phyloP scores from a whole-genome alignment of 2,329 filamentous ascomycete species.

The Nemania sp. region DNA sequence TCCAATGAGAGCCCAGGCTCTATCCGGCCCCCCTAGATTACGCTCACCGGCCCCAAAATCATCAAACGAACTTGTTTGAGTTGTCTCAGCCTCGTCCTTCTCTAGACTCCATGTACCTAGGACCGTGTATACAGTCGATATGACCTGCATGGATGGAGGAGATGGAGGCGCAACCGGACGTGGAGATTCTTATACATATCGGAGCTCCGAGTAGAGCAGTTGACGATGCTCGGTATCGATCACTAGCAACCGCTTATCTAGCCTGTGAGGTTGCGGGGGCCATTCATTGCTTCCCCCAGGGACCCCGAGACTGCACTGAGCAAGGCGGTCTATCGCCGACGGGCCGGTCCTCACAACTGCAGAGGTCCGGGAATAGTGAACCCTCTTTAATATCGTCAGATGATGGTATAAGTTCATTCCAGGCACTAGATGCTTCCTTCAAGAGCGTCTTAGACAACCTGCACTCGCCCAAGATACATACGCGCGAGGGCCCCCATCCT shows the following conservation, averaged over 20 bases:
- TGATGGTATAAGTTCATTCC: slow-evolving; percentile 23
- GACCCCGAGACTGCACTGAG: background rate
- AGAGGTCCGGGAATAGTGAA: slow-evolving; percentile 12
- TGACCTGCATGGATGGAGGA: slow-evolving; percentile 35
- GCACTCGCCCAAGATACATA: slow-evolving; percentile 39
- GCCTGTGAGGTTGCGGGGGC: slow-evolving; percentile 42
- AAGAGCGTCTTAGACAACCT: slow-evolving; percentile 49
- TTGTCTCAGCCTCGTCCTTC: background rate
- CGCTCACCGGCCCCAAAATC: background rate
- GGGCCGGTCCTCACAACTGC: background rate
- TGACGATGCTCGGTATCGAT: slow-evolving; percentile 54
- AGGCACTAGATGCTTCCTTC: slow-evolving; percentile 48
- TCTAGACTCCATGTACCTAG: background rate
- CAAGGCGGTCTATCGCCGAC: background rate
- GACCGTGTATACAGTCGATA: slow-evolving; percentile 6
- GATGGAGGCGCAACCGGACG: slow-evolving; percentile 39
- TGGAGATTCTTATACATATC: slow-evolving; percentile 61
- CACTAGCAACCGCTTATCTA: slow-evolving; percentile 56
- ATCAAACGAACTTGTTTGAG: background rate
- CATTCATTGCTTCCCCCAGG: background rate
- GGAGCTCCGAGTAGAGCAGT: slow-evolving; percentile 52
- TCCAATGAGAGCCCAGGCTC: no score
- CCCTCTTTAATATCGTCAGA: slow-evolving; percentile 10
- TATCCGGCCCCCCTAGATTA: background rate
- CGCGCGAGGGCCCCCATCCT: slow-evolving; percentile 1